phyloP scores from a whole-genome alignment of 345 rosid genomes.

The Melaleuca quinquenervia region DNA sequence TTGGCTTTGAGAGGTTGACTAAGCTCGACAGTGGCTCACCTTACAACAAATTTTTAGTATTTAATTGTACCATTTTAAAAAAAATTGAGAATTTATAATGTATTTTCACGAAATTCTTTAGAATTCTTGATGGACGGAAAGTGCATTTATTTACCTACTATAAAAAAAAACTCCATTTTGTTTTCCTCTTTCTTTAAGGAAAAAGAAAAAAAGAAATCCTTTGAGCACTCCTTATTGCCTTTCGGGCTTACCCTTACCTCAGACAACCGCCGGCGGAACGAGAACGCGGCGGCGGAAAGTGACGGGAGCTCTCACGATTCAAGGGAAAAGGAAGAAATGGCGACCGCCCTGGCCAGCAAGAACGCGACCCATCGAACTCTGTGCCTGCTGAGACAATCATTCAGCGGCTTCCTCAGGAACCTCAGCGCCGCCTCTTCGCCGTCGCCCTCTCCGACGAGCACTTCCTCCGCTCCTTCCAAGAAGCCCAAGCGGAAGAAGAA shows the following conservation, averaged over 20 bases:
- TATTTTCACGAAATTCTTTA: background rate
- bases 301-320: background rate
- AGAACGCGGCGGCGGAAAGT: background rate
- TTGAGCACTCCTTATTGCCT: background rate
- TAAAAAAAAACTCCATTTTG: background rate
- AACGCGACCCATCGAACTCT: slow-evolving; percentile 12
- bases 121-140: background rate
- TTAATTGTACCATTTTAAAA: background rate
- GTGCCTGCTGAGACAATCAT: slow-evolving; percentile 24
- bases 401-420: slow-evolving; percentile 24
- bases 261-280: background rate
- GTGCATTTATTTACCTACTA: background rate
- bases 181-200: background rate
- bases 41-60: no score
- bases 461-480: slow-evolving; percentile 10
- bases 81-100: background rate
- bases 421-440: slow-evolving; percentile 24
- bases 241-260: background rate
- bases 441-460: slow-evolving; percentile 5
- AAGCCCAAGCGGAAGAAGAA: slow-evolving; percentile 59
- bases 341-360: slow-evolving; percentile 37
- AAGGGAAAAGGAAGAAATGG: background rate
- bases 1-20: no score
- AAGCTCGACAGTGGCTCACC: no score
- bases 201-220: background rate